Evolutionary conservation across 257 asterid genomes (phyloP).

Genomic region (Solanum medicagineum): DNA sequence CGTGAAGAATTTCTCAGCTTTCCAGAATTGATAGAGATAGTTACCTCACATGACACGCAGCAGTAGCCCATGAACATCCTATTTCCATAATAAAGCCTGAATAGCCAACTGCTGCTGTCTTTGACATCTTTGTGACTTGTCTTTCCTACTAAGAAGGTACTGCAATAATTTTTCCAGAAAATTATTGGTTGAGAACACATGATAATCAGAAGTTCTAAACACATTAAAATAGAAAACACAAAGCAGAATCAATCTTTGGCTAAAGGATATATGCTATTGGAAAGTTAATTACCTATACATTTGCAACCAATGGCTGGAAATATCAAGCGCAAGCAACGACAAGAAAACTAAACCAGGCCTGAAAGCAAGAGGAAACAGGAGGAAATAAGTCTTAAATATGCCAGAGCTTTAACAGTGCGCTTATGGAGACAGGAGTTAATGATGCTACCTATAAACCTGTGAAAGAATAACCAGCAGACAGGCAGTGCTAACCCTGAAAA

Average conservation of each 20-base stretch:
- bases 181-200: background rate
- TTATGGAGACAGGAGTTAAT: background rate
- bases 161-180: constrained; percentile 15
- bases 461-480: constrained; percentile 90
- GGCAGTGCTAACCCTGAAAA: constrained; percentile 88
- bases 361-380: constrained; percentile 3
- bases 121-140: constrained; percentile 88
- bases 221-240: background rate
- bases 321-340: constrained; percentile 83
- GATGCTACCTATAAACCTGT: constrained; percentile 79
- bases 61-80: constrained; percentile 85
- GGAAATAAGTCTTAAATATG: background rate
- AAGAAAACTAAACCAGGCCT: constrained; percentile 87
- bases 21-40: background rate
- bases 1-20: background rate
- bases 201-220: background rate
- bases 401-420: background rate
- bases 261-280: background rate
- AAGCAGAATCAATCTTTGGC: background rate
- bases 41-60: constrained; percentile 94
- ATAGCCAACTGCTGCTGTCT: constrained; percentile 87
- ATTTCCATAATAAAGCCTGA: constrained; percentile 76
- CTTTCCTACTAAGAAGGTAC: constrained; percentile 81
- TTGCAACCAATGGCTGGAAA: constrained; percentile 97
- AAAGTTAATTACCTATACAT: constrained; percentile 68